These are phyloP conservation scores for Vittaforma corneae DNA, from an alignment of 371 early-diverging fungal species.

Conservation along the genomic window DNA sequence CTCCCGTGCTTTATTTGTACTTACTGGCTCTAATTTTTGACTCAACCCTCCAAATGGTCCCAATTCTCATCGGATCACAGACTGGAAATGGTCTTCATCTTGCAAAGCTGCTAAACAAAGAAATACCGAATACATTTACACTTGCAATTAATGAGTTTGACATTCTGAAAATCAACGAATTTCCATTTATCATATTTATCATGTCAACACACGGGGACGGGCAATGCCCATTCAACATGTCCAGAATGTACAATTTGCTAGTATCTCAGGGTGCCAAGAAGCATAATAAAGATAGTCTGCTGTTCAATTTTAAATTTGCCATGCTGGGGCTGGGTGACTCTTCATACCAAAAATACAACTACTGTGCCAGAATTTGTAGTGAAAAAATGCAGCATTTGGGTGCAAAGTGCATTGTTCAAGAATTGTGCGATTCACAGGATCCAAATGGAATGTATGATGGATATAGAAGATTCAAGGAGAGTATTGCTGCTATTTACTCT, in stretches of 20 bases:
- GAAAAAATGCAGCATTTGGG: constrained; percentile 76
- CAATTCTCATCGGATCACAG: constrained; percentile 53
- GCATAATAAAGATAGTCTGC: constrained; percentile 20
- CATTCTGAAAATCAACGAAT: constrained; percentile 14
- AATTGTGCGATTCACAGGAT: constrained; percentile 90
- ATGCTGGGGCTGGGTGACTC: constrained; percentile 58
- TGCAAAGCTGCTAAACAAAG: constrained; percentile 30
- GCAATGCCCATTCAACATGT: constrained; percentile 49
- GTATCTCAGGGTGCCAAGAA: not conserved
- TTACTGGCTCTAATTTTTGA: no score
- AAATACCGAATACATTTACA: not conserved
- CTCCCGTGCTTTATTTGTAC: not conserved
- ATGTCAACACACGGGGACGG: constrained; percentile 58
- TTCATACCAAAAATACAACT: constrained; percentile 65
- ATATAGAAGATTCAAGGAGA: constrained; percentile 13
- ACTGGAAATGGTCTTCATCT: constrained; percentile 44
- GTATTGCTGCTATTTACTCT: not conserved
- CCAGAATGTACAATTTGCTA: constrained; percentile 40
- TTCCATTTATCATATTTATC: constrained; percentile 50
- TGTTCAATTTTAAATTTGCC: constrained; percentile 45
- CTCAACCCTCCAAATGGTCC: no score
- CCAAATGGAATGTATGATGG: constrained; percentile 65
- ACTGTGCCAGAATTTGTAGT: constrained; percentile 76
- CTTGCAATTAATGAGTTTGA: constrained; percentile 29
- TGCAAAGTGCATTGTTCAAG: constrained; percentile 65